Evolutionary conservation across 495 filamentous ascomycete species (phyloP), one percentile per base, ranked within the genome.

Genomic region (Penicillium odoratum): DNA sequence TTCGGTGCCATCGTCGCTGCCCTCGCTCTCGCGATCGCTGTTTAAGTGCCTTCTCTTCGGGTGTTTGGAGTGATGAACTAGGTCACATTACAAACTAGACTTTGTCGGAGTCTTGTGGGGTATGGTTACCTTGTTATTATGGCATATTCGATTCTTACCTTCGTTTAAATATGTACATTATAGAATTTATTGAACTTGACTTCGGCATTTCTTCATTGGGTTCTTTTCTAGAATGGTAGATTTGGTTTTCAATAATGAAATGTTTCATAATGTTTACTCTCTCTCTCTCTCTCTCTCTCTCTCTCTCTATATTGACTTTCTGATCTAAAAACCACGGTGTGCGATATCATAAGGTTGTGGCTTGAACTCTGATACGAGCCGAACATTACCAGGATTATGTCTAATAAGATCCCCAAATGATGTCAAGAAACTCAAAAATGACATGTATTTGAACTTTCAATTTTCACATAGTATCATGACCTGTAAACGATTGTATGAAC

Each of bases 21-120:
- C 42, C 52, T 72, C 18, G 65, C 67, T 21, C 61, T 73, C 44
- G 67, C 69, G 46, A 64, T 69, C 57, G 68, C 67, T 60, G 61
- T 75, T 33, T 76, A 73, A 70, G 52, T 31, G 25, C 48, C 5
- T 43, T 56, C 43, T 48, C 58, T 62, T 47, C 45, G 50, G 54
- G 48, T 51, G 53, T 54, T 40, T 38, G 57, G 60, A 50, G 63
- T 68, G 60, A 66, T 53, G 28, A 63, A 43, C 45, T 62, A 30
- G 38, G 34, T 36, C 33, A 28, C 18, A 56, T 40, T 40, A 34
- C 48, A 49, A 48, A 18, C 45, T 56, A 56, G 16, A 40, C 30
- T 36, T 30, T 48, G 42, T 34, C 55, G 58, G 62, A 56, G 55
- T 56, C 52, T 46, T 34, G 40, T 59, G 16, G 10, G 18, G 5